Evolutionary conservation across 139 green algal genomes (phyloP).

Genomic region (Nannochloris sp.): DNA sequence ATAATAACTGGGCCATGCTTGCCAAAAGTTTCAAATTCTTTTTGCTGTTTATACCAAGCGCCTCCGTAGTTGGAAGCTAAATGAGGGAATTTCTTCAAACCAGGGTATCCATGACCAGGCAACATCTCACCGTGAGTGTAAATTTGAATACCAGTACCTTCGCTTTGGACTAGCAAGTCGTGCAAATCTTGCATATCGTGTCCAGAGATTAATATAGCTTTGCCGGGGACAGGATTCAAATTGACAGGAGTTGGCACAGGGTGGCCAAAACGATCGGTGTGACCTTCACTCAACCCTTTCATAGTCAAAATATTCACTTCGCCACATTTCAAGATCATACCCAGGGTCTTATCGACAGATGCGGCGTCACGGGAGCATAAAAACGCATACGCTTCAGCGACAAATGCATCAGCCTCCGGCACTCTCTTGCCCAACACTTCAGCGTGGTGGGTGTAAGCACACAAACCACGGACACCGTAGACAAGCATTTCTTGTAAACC

Average conservation of each 20-base stretch:
- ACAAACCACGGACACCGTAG: slow-evolving; percentile 55
- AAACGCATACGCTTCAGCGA: slow-evolving; percentile 33
- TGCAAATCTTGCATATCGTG: slow-evolving; percentile 71
- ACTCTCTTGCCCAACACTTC: slow-evolving; percentile 34
- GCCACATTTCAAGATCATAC: slow-evolving; percentile 36
- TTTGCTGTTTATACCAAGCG: slow-evolving; percentile 53
- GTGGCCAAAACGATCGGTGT: slow-evolving; percentile 50
- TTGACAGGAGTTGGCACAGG: slow-evolving; percentile 45
- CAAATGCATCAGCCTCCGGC: slow-evolving; percentile 27
- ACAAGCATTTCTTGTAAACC: slow-evolving; percentile 59
- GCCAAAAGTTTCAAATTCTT: slow-evolving; percentile 51
- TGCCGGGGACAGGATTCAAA: slow-evolving; percentile 47
- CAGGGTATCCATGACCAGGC: slow-evolving; percentile 64
- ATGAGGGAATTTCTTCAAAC: slow-evolving; percentile 48
- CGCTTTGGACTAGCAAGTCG: slow-evolving; percentile 53
- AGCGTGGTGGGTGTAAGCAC: slow-evolving; percentile 54
- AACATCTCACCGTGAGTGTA: slow-evolving; percentile 81
- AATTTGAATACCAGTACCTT: slow-evolving; percentile 60
- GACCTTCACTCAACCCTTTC: slow-evolving; percentile 45
- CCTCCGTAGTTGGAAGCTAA: slow-evolving; percentile 54
- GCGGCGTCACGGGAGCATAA: slow-evolving; percentile 6
- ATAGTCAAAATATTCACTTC: slow-evolving; percentile 48
- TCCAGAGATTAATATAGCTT: slow-evolving; percentile 62
- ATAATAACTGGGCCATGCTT: slow-evolving; percentile 53
- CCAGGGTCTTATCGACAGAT: slow-evolving; percentile 11